These are phyloP conservation scores for Nicotiana benthamiana DNA, from an alignment of 257 asterid species.

Conservation along the genomic window DNA sequence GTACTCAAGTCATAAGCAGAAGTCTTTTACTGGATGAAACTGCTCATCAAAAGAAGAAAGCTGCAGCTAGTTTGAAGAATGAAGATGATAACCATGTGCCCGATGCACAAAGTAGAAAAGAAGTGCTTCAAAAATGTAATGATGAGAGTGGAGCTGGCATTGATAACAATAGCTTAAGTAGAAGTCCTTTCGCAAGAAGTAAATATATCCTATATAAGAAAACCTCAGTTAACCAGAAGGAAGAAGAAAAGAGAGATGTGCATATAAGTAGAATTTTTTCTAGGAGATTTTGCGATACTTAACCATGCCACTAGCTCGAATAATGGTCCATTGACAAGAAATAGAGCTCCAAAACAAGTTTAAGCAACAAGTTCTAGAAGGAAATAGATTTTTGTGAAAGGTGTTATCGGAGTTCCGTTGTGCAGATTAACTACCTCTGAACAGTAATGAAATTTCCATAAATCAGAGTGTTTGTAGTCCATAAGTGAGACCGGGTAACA, in stretches of 20 bases:
- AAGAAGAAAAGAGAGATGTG: background rate
- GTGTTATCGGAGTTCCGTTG: background rate
- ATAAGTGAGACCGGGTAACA: background rate
- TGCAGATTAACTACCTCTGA: background rate
- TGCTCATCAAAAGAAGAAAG: background rate
- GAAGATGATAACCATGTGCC: background rate
- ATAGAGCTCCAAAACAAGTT: background rate
- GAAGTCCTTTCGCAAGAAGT: constrained; percentile 35
- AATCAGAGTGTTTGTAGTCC: background rate
- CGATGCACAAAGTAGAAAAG: background rate
- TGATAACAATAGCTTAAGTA: background rate
- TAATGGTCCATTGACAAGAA: constrained; percentile 4
- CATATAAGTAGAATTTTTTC: background rate
- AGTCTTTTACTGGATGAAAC: constrained; percentile 12
- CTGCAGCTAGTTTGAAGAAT: background rate
- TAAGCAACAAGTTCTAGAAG: background rate
- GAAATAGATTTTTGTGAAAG: background rate
- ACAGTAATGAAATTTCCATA: background rate
- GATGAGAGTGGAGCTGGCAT: background rate
- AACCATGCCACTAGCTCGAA: background rate
- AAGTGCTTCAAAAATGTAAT: background rate
- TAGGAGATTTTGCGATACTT: background rate
- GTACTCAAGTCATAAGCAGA: background rate
- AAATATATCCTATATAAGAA: constrained; percentile 14
- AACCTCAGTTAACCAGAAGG: background rate